These are phyloP conservation scores for Pseudogymnoascus sp. DNA, from an alignment of 2,329 filamentous ascomycete species.

Conservation along the genomic window DNA sequence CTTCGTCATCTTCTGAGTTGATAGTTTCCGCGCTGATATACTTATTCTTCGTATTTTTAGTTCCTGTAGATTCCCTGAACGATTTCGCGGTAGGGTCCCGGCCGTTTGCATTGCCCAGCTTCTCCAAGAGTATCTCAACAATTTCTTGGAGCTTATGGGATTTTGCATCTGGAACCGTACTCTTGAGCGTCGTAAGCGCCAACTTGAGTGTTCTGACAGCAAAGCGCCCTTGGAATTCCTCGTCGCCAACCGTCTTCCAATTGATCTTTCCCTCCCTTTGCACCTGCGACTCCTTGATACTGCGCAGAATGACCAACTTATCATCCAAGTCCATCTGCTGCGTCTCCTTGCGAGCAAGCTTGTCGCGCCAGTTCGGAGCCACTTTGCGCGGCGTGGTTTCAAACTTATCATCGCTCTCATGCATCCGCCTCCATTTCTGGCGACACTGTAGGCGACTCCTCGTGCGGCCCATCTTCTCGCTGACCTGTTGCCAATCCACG, in stretches of 20 bases:
- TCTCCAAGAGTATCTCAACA: constrained; percentile 21
- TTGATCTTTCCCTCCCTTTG: constrained; percentile 41
- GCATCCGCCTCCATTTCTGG: constrained; percentile 56
- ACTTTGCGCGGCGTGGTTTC: constrained; percentile 14
- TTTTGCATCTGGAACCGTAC: constrained; percentile 22
- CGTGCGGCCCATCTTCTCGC: constrained; percentile 52
- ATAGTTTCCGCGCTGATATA: neutral
- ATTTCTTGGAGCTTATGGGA: constrained; percentile 26
- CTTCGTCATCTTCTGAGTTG: neutral
- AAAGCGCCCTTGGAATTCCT: constrained; percentile 35
- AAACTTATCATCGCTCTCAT: constrained; percentile 25
- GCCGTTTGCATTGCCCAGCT: constrained; percentile 14
- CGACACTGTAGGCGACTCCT: constrained; percentile 62
- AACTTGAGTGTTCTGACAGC: constrained; percentile 23
- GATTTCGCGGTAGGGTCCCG: constrained; percentile 7
- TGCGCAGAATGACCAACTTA: constrained; percentile 38
- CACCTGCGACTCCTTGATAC: constrained; percentile 38
- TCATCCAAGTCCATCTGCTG: constrained; percentile 38
- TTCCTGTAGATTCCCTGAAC: neutral
- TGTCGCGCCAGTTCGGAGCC: constrained; percentile 35
- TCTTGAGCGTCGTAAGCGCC: constrained; percentile 25
- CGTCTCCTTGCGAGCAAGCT: constrained; percentile 38
- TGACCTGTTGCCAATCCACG: constrained; percentile 57
- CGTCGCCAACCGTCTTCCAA: constrained; percentile 42
- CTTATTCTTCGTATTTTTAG: neutral